Percentiles rank a stretch among this genome's conserved stretches.
phyloP scores from a whole-genome alignment of 441 rosid genomes.

The Syzygium malaccense region DNA sequence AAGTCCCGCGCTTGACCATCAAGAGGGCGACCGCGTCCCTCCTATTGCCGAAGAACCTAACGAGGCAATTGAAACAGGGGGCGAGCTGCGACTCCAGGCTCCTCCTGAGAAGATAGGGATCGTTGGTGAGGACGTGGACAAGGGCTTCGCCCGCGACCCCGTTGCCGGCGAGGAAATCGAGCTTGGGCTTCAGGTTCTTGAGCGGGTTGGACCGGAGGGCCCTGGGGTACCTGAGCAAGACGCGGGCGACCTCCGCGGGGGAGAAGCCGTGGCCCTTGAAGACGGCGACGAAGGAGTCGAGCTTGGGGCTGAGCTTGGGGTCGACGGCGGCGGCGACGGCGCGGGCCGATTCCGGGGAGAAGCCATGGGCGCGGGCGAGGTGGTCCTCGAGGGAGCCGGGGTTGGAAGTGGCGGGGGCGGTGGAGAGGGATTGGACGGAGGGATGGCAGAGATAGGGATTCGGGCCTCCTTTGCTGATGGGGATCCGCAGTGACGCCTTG shows the following conservation, averaged over 20 bases:
- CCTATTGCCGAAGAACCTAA: conserved; percentile 1
- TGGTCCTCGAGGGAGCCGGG: not conserved
- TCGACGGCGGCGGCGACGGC: not conserved
- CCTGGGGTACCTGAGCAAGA: not conserved
- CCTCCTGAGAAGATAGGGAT: not conserved
- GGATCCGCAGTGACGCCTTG: not conserved
- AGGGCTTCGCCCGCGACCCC: not conserved
- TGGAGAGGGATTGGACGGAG: not conserved
- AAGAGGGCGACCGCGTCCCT: not conserved
- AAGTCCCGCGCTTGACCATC: not conserved
- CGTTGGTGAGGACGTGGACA: conserved; percentile 3
- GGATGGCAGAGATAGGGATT: not conserved
- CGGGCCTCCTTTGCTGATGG: not conserved
- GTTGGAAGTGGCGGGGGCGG: not conserved
- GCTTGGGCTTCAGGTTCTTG: conserved; percentile 9
- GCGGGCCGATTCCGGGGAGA: not conserved
- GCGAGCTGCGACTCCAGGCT: not conserved
- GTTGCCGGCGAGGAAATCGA: not conserved
- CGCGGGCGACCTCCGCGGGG: not conserved
- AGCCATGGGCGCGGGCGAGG: conserved; percentile 10
- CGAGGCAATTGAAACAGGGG: conserved; percentile 5
- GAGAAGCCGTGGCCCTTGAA: conserved; percentile 5
- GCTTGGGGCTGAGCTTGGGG: not conserved
- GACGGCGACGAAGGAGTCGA: conserved; percentile 1
- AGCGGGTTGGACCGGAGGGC: not conserved